Conservation (phyloP, 2,329 filamentous ascomycete species). For the Pseudophaeomoniella oleicola region DNA sequence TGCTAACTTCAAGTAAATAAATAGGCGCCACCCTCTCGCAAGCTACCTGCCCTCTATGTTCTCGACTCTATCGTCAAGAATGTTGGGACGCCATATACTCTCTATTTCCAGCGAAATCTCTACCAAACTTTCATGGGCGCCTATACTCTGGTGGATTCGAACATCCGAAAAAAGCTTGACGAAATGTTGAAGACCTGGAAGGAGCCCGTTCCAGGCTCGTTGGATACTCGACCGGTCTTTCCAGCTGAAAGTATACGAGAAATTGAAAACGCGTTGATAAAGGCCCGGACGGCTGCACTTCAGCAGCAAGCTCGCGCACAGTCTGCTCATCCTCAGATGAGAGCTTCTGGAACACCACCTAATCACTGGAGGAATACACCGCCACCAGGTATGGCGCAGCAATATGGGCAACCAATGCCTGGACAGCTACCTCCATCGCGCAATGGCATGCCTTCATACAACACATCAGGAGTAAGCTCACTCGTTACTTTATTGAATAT, state of each 20-base stretch:
- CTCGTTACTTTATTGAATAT: background rate
- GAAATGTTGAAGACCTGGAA: slow-evolving; percentile 98
- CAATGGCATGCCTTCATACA: background rate
- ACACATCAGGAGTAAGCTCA: background rate
- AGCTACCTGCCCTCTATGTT: slow-evolving; percentile 90
- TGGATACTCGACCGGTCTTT: slow-evolving; percentile 88
- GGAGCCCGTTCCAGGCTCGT: slow-evolving; percentile 82
- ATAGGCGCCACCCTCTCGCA: slow-evolving; percentile 75
- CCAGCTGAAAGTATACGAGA: slow-evolving; percentile 70
- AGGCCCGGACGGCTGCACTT: slow-evolving; percentile 50
- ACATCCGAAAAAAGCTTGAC: slow-evolving; percentile 80
- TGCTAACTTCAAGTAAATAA: too few relatives aligned
- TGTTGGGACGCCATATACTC: slow-evolving; percentile 90
- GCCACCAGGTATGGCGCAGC: slow-evolving; percentile 48
- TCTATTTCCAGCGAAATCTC: slow-evolving; percentile 83
- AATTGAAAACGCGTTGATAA: slow-evolving; percentile 89
- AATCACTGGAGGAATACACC: slow-evolving; percentile 54
- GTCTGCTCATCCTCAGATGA: slow-evolving; percentile 20
- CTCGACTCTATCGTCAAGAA: slow-evolving; percentile 98
- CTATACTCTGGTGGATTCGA: slow-evolving; percentile 73
- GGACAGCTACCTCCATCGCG: background rate
- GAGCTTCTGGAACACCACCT: slow-evolving; percentile 32
- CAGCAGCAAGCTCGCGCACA: slow-evolving; percentile 26
- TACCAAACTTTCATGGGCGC: slow-evolving; percentile 95
- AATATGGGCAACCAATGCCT: background rate